Conservation (phyloP, 371 early-diverging fungal species). For the Gilbertella persicaria region DNA sequence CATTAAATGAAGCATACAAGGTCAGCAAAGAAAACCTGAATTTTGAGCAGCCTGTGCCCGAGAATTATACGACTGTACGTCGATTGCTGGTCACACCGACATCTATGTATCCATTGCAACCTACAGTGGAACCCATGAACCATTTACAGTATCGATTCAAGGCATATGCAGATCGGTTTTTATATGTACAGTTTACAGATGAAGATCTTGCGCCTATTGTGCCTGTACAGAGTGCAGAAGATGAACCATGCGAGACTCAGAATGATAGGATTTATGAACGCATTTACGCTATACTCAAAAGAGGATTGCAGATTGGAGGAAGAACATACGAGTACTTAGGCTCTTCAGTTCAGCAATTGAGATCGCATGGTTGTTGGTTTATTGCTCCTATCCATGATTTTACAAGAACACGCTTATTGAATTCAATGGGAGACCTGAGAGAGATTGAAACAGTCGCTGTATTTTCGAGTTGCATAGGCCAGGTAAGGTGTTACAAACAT, state of each 20-base stretch:
- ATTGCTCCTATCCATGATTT: conserved; percentile 38
- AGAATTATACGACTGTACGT: conserved; percentile 4
- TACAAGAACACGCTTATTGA: conserved; percentile 51
- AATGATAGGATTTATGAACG: conserved; percentile 41
- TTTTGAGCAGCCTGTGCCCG: conserved; percentile 12
- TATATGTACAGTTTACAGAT: conserved; percentile 75
- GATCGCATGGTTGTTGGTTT: conserved; percentile 76
- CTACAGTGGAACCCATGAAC: conserved; percentile 59
- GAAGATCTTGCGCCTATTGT: conserved; percentile 50
- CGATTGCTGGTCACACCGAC: conserved; percentile 62
- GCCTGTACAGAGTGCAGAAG: conserved; percentile 6
- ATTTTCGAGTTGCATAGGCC: conserved; percentile 67
- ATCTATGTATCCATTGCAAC: conserved; percentile 51
- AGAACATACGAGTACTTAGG: conserved; percentile 71
- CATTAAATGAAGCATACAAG: conserved; percentile 8
- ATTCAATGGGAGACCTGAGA: conserved; percentile 71
- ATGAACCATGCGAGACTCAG: conserved; percentile 3
- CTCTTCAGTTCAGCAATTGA: conserved; percentile 63
- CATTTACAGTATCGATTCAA: conserved; percentile 57
- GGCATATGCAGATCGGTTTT: conserved; percentile 55
- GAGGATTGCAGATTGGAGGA: conserved; percentile 60
- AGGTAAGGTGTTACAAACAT: conserved; percentile 28
- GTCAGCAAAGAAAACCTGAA: conserved; percentile 5
- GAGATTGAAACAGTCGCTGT: conserved; percentile 60
- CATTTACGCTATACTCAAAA: conserved; percentile 41